Evolutionary conservation across 1,139 yeast genomes (phyloP).

Genomic region (Blastobotrys aristatus): DNA sequence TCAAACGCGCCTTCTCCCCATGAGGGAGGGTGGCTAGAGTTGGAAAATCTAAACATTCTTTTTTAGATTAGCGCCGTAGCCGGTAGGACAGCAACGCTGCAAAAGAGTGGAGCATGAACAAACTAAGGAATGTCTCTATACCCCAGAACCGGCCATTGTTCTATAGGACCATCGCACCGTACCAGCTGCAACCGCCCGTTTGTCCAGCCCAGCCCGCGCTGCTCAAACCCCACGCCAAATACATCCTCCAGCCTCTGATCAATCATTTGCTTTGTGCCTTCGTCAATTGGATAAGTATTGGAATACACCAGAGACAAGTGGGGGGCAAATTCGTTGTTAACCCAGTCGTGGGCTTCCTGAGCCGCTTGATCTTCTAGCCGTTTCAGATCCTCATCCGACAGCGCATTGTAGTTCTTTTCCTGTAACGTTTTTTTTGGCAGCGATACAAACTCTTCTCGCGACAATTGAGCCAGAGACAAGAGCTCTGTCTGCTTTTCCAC

Average conservation of each 20-base stretch:
- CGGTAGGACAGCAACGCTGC: too few species aligned
- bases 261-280: constrained; percentile 62
- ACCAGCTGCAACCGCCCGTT: constrained; percentile 69
- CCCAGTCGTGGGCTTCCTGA: constrained; percentile 47
- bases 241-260: constrained; percentile 67
- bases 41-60: too few species aligned
- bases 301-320: constrained; percentile 73
- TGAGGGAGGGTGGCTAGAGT: too few species aligned
- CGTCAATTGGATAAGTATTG: constrained; percentile 60
- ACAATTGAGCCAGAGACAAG: constrained; percentile 60
- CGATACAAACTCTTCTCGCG: constrained; percentile 61
- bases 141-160: constrained; percentile 67
- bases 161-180: constrained; percentile 68
- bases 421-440: constrained; percentile 33
- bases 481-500: constrained; percentile 53
- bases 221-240: constrained; percentile 47
- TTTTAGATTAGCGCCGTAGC: too few species aligned
- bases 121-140: constrained; percentile 27
- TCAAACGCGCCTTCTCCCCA: too few species aligned
- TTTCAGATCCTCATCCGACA: constrained; percentile 26
- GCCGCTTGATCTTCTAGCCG: constrained; percentile 27
- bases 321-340: constrained; percentile 55
- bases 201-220: constrained; percentile 48
- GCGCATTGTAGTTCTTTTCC: constrained; percentile 26
- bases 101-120: too few species aligned